phyloP scores from a whole-genome alignment of 2,329 filamentous ascomycete genomes.

The Monosporascus sp. region DNA sequence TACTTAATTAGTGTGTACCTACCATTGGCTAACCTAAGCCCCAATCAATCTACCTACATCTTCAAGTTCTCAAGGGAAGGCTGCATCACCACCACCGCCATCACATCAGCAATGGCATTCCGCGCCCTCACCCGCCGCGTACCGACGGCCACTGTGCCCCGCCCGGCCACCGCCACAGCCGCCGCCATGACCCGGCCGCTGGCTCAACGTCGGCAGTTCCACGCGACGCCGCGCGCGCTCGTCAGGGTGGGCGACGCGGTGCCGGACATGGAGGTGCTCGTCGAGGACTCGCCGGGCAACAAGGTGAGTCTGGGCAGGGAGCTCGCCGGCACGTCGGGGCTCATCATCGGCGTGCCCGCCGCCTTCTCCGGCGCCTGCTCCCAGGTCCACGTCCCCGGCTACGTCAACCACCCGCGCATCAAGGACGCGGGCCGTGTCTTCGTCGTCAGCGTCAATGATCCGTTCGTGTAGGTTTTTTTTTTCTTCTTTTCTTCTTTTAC shows the following conservation, averaged over 20 bases:
- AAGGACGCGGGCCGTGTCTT: slow-evolving; percentile 80
- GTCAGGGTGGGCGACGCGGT: slow-evolving; percentile 77
- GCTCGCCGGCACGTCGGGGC: slow-evolving; percentile 55
- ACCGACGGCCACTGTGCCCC: slow-evolving; percentile 6
- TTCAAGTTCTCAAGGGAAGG: no score
- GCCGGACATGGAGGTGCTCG: slow-evolving; percentile 70
- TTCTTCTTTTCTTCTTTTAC: neutral
- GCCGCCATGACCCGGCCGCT: slow-evolving; percentile 16
- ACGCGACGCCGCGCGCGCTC: slow-evolving; percentile 54
- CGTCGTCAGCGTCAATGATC: slow-evolving; percentile 88
- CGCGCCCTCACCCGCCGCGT: slow-evolving; percentile 17
- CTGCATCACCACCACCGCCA: neutral
- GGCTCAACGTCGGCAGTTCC: slow-evolving; percentile 45
- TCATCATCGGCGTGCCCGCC: slow-evolving; percentile 81
- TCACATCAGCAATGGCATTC: slow-evolving; percentile 18
- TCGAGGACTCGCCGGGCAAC: slow-evolving; percentile 83
- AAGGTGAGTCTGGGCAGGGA: slow-evolving; percentile 83
- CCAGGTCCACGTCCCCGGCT: slow-evolving; percentile 72
- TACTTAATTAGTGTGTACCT: neutral
- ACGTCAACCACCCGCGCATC: slow-evolving; percentile 73
- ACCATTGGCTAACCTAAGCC: neutral
- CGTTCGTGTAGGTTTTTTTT: slow-evolving; percentile 69
- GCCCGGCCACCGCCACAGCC: slow-evolving; percentile 18
- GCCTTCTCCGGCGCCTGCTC: slow-evolving; percentile 62
- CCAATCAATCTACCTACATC: neutral